These are phyloP conservation scores for Cytospora leucostoma DNA, from an alignment of 2,329 filamentous ascomycete genomes.

Conservation along the genomic window DNA sequence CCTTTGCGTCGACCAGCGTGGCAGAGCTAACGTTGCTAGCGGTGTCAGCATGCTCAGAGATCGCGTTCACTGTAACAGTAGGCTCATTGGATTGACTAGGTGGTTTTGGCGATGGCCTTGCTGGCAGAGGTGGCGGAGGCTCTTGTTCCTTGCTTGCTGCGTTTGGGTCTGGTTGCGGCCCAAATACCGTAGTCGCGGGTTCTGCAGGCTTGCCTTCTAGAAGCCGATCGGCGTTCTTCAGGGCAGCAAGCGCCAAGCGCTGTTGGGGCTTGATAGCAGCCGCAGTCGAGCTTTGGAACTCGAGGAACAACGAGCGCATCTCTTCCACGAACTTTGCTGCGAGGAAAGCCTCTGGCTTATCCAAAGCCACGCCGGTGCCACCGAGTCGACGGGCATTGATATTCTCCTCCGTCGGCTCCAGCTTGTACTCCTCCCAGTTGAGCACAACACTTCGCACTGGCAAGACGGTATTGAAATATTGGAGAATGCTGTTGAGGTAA, in stretches of 20 bases:
- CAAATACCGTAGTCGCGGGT: conserved; percentile 25
- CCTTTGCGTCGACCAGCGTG: conserved; percentile 51
- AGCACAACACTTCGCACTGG: conserved; percentile 80
- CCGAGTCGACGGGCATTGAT: conserved; percentile 72
- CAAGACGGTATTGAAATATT: conserved; percentile 90
- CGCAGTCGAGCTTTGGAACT: conserved; percentile 65
- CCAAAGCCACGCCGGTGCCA: conserved; percentile 57
- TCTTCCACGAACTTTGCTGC: conserved; percentile 70
- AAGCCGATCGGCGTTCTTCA: conserved; percentile 47
- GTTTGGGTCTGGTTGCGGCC: conserved; percentile 12
- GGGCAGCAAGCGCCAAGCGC: conserved; percentile 76
- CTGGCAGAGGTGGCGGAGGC: conserved; percentile 52
- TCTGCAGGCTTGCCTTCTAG: conserved; percentile 26
- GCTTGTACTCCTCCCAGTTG: conserved; percentile 69
- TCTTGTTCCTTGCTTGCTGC: conserved; percentile 22
- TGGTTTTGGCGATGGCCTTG: conserved; percentile 46
- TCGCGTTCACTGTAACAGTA: conserved; percentile 31
- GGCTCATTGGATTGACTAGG: conserved; percentile 33
- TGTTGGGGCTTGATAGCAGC: conserved; percentile 70
- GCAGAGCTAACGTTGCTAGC: conserved; percentile 53
- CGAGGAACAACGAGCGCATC: conserved; percentile 68
- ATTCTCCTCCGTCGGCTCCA: conserved; percentile 65
- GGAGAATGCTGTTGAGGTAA: conserved; percentile 93
- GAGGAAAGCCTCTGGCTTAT: conserved; percentile 36
- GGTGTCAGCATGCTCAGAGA: conserved; percentile 42